A percentile compares a stretch with the other conserved stretches of the same genome.
These are phyloP conservation scores for Eucalyptus pauciflora DNA, from an alignment of 345 rosid species.

Conservation along the genomic window DNA sequence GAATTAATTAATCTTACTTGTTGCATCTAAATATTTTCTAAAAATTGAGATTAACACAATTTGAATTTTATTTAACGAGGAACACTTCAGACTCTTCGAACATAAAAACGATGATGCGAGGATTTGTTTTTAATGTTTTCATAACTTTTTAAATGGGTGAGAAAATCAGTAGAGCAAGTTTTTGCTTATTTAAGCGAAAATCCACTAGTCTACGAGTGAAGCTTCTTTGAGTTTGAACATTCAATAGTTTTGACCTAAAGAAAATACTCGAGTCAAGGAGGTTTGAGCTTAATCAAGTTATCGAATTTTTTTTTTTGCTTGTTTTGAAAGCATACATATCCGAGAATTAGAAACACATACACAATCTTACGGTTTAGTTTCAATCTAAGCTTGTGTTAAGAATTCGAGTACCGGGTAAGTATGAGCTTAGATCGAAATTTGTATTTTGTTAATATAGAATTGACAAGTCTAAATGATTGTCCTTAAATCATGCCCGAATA, in stretches of 20 bases:
- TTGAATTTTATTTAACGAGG: background rate
- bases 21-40: background rate
- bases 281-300: background rate
- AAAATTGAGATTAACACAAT: background rate
- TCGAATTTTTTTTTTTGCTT: background rate
- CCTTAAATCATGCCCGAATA: rapidly evolving
- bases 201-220: background rate
- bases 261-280: background rate
- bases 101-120: background rate
- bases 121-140: background rate
- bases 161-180: background rate
- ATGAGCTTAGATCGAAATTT: background rate
- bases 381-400: background rate
- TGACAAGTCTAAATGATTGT: background rate
- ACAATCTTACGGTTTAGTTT: background rate
- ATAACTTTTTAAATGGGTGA: background rate
- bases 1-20: background rate
- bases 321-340: background rate
- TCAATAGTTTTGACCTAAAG: background rate
- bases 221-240: background rate
- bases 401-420: background rate
- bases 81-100: background rate
- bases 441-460: background rate
- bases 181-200: background rate
- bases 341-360: background rate